Evolutionary conservation across 805 yeast genomes (phyloP).

Genomic region (Phaffomyces thermotolerans): DNA sequence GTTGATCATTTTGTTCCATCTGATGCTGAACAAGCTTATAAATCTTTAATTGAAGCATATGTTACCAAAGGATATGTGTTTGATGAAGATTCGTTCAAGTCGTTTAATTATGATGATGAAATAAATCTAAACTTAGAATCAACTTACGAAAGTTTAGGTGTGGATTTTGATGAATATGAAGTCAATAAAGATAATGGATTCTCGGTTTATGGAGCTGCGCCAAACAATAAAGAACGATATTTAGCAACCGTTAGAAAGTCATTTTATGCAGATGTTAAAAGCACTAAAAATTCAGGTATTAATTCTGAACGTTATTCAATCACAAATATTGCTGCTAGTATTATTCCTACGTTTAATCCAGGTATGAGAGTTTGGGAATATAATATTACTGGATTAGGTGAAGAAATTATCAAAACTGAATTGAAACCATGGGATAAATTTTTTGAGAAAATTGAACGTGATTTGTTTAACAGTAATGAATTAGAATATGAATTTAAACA

Average conservation of each 20-base stretch:
- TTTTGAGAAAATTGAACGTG: conserved; percentile 40
- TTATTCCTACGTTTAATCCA: conserved; percentile 82
- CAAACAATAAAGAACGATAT: conserved; percentile 57
- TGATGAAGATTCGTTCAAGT: conserved; percentile 14
- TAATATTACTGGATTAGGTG: conserved; percentile 49
- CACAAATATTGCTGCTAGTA: conserved; percentile 63
- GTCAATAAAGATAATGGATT: conserved; percentile 24
- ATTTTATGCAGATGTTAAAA: conserved; percentile 35
- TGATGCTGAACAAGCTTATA: conserved; percentile 64
- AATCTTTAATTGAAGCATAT: conserved; percentile 21
- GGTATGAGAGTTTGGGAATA: conserved; percentile 84
- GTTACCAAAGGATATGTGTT: conserved; percentile 25
- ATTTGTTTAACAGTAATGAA: conserved; percentile 23
- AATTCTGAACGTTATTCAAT: conserved; percentile 56
- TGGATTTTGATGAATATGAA: conserved; percentile 7
- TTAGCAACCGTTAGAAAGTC: conserved; percentile 49
- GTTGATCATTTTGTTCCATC: conserved; percentile 78
- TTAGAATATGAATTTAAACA: conserved; percentile 20
- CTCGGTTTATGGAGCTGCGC: conserved; percentile 51
- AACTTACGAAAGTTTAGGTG: not conserved
- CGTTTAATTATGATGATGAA: not conserved
- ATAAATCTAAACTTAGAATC: conserved; percentile 2
- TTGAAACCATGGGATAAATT: conserved; percentile 52
- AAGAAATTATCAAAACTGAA: not conserved
- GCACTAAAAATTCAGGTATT: conserved; percentile 26